These are phyloP conservation scores for Colletotrichum sp. DNA, from an alignment of 2,329 filamentous ascomycete species.

Conservation along the genomic window DNA sequence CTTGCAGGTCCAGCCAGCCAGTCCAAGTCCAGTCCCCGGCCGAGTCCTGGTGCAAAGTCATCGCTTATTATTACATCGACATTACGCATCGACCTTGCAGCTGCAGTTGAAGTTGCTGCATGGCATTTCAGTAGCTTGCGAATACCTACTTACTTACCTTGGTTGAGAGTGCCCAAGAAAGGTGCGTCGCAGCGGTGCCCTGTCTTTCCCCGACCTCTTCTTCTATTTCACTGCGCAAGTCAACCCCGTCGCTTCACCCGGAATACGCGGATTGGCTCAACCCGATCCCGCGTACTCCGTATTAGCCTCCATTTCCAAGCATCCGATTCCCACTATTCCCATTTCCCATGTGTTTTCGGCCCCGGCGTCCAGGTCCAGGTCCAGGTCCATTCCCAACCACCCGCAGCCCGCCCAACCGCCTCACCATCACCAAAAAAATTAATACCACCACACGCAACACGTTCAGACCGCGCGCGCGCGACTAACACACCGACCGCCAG, in stretches of 20 bases:
- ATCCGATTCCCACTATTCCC: not conserved
- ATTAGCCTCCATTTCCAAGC: not conserved
- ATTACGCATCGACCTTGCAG: not conserved
- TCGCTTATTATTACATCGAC: not conserved
- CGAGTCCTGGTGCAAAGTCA: not conserved
- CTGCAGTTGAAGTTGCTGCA: not conserved
- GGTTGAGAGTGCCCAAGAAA: not conserved
- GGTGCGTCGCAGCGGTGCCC: not conserved
- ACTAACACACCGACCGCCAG: not conserved
- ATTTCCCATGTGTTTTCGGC: not conserved
- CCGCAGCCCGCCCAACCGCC: not conserved
- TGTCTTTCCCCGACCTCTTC: not conserved
- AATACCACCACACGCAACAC: not conserved
- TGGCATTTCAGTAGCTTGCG: not conserved
- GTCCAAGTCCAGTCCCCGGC: not conserved
- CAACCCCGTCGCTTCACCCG: not conserved
- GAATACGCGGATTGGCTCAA: conserved; percentile 14
- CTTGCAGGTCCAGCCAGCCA: not conserved
- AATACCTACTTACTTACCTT: not conserved
- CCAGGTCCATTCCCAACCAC: conserved; percentile 9
- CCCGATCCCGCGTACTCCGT: conserved; percentile 8
- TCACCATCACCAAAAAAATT: not conserved
- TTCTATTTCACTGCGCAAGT: not conserved
- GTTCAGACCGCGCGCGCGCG: not conserved
- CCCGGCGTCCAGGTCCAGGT: not conserved